phyloP scores from a whole-genome alignment of 345 rosid genomes.

The Corchorus capsularis region DNA sequence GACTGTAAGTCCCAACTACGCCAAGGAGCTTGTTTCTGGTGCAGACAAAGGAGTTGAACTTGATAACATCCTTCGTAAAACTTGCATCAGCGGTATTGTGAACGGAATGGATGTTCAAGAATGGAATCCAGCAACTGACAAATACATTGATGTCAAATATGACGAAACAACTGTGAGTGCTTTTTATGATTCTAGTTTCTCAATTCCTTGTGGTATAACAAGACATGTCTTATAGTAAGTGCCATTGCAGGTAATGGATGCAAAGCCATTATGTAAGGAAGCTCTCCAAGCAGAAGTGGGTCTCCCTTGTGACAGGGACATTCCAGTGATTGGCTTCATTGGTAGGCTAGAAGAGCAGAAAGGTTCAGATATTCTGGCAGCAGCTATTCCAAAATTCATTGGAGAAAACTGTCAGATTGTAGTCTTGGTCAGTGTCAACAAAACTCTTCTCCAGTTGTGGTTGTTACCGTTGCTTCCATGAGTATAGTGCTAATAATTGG shows the following conservation, averaged over 20 bases:
- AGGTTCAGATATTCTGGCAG: constrained; percentile 88
- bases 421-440: constrained; percentile 60
- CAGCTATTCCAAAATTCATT: constrained; percentile 63
- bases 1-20: constrained; percentile 90
- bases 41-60: constrained; percentile 79
- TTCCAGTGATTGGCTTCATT: constrained; percentile 91
- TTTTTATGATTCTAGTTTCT: neutral
- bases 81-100: constrained; percentile 64
- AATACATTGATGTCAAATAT: constrained; percentile 63
- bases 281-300: constrained; percentile 91
- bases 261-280: constrained; percentile 90
- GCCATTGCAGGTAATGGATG: constrained; percentile 61
- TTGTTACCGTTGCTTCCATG: neutral
- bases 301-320: constrained; percentile 75
- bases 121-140: constrained; percentile 89
- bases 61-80: constrained; percentile 56
- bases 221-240: neutral
- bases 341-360: constrained; percentile 97
- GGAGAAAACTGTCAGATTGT: constrained; percentile 70
- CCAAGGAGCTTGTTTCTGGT: constrained; percentile 82
- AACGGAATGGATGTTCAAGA: constrained; percentile 99
- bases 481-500: neutral
- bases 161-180: constrained; percentile 72
- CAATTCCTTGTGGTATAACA: neutral
- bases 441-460: neutral